Percentiles rank a stretch among this genome's conserved stretches.
Evolutionary conservation across 768 basidiomycete species (phyloP).

Genomic region (Trichaptum fuscoviolaceum): DNA sequence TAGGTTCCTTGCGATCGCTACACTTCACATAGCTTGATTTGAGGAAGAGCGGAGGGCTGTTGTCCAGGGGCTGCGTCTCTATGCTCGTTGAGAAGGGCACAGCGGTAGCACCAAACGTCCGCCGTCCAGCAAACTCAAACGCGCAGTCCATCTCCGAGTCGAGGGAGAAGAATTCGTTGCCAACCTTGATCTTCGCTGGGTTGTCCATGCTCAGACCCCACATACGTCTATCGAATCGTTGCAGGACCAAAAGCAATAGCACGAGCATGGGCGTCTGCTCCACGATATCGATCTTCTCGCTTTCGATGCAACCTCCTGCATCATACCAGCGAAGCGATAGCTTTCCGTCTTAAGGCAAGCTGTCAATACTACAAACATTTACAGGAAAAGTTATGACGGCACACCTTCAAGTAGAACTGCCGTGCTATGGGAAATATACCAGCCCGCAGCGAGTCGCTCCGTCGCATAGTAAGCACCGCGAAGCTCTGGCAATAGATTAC

Average conservation of each 20-base stretch:
- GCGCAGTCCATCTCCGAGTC: background rate
- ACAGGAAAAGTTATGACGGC: background rate
- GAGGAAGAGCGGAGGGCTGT: background rate
- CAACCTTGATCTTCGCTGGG: background rate
- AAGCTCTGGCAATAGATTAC: background rate
- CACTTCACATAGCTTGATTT: background rate
- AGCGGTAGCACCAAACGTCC: background rate
- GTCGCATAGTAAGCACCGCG: background rate
- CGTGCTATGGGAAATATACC: background rate
- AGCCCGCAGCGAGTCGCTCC: background rate
- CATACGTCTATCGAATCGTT: constrained; percentile 16
- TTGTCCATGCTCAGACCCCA: background rate
- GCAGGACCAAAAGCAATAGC: constrained; percentile 19
- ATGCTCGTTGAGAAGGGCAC: background rate
- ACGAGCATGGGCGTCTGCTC: constrained; percentile 22
- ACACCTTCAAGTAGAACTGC: background rate
- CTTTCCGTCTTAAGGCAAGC: background rate
- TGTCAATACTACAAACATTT: background rate
- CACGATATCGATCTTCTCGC: constrained; percentile 20
- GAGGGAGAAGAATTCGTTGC: background rate
- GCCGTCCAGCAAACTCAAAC: background rate
- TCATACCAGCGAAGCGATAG: constrained; percentile 21
- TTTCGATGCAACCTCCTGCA: constrained; percentile 21
- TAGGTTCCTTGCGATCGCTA: background rate
- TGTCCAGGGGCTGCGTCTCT: background rate